phyloP scores from a whole-genome alignment of 2,329 filamentous ascomycete genomes.

The Colletotrichum sp. region DNA sequence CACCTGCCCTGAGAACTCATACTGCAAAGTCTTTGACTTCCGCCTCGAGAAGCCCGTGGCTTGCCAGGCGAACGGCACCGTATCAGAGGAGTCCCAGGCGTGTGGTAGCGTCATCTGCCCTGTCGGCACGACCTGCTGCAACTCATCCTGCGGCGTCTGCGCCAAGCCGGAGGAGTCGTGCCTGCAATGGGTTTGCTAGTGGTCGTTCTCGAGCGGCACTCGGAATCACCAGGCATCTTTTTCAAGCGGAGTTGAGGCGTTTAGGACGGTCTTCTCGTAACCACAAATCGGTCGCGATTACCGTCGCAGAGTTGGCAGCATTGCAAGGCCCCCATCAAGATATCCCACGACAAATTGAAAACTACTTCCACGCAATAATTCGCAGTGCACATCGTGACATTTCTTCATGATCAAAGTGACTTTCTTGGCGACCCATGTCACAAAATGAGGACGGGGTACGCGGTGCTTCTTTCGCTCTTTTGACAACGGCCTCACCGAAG shows the following conservation, averaged over 20 bases:
- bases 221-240: not conserved
- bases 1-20: conserved; percentile 1
- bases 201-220: not conserved
- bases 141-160: conserved; percentile 23
- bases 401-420: not conserved
- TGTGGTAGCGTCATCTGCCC: conserved; percentile 16
- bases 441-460: not conserved
- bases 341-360: not conserved
- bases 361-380: not conserved
- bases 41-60: not conserved
- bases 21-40: conserved; percentile 14
- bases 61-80: conserved; percentile 8
- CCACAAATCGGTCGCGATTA: not conserved
- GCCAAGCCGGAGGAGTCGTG: conserved; percentile 11
- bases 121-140: conserved; percentile 25
- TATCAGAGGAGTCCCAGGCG: not conserved
- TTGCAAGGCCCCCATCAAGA: not conserved
- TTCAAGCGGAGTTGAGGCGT: not conserved
- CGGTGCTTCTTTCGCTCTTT: not conserved
- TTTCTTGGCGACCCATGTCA: not conserved
- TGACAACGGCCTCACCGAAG: not conserved
- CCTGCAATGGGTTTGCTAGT: conserved; percentile 16
- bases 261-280: not conserved
- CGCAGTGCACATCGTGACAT: not conserved
- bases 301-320: not conserved